These are phyloP conservation scores for Umbelopsis sp. DNA, from an alignment of 192 early-diverging fungal species.

Conservation along the genomic window DNA sequence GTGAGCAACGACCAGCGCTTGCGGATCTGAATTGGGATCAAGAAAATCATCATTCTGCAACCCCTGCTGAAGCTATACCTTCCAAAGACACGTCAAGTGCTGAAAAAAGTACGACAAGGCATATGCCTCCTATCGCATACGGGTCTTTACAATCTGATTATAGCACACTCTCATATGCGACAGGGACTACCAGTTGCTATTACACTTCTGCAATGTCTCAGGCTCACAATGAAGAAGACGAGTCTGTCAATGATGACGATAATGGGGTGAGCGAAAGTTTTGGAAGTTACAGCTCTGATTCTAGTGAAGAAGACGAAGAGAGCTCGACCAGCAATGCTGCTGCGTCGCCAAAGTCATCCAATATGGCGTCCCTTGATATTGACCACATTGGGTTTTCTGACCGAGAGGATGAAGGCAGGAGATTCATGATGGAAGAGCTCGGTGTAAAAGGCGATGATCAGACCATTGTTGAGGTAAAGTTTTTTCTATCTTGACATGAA, in stretches of 20 bases:
- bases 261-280: neutral
- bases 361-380: neutral
- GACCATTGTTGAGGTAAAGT: conserved; percentile 38
- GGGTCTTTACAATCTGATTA: conserved; percentile 13
- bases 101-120: neutral
- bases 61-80: neutral
- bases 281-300: conserved; percentile 6
- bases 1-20: neutral
- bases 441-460: conserved; percentile 37
- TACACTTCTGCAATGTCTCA: conserved; percentile 8
- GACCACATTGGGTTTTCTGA: neutral
- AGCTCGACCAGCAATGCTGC: neutral
- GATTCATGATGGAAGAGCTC: conserved; percentile 31
- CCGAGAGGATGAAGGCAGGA: conserved; percentile 14
- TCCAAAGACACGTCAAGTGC: neutral
- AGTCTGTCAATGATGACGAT: neutral
- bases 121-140: neutral
- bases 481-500: neutral
- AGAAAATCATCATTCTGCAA: neutral
- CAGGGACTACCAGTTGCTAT: conserved; percentile 2
- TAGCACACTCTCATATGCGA: neutral
- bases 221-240: neutral
- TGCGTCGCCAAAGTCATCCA: neutral
- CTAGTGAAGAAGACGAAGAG: neutral
- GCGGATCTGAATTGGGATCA: conserved; percentile 21